Percentiles rank a stretch among this genome's conserved stretches.
Evolutionary conservation across 164 flowering plant species (phyloP).

Genomic region (Santalum album): DNA sequence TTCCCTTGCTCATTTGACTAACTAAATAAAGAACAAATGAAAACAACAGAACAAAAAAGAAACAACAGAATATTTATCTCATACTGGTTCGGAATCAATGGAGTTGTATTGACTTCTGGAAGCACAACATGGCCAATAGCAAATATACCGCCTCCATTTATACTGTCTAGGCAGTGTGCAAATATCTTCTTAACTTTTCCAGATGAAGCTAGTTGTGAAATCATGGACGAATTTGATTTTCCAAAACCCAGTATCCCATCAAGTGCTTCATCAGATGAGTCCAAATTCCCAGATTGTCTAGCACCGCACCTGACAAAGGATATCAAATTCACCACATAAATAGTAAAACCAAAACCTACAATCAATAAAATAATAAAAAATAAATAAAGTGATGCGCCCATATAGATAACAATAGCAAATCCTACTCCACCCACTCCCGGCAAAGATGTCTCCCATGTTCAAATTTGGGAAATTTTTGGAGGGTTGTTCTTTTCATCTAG

Average conservation of each 20-base stretch:
- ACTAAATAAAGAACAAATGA: background rate
- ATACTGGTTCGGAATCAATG: constrained; percentile 44
- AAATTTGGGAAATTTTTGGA: no score
- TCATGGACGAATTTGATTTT: constrained; percentile 45
- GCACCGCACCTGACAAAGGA: constrained; percentile 45
- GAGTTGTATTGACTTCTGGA: constrained; percentile 49
- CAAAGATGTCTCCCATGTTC: no score
- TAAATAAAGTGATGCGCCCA: no score
- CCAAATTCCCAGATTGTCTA: constrained; percentile 36
- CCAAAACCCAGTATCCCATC: constrained; percentile 78
- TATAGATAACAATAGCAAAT: no score
- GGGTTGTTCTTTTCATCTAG: no score
- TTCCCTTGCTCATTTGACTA: no score
- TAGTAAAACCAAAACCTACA: background rate
- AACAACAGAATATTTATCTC: constrained; percentile 10
- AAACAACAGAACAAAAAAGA: background rate
- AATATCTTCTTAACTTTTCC: constrained; percentile 48
- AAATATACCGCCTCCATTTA: constrained; percentile 62
- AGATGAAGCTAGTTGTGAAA: constrained; percentile 59
- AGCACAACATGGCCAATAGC: constrained; percentile 63
- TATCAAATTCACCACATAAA: background rate
- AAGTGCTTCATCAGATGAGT: constrained; percentile 39
- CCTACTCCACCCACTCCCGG: no score
- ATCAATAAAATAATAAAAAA: no score
- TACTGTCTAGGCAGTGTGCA: constrained; percentile 61